phyloP scores from a whole-genome alignment of 1,284 basidiomycete species.

The Prillingera fragicola region DNA sequence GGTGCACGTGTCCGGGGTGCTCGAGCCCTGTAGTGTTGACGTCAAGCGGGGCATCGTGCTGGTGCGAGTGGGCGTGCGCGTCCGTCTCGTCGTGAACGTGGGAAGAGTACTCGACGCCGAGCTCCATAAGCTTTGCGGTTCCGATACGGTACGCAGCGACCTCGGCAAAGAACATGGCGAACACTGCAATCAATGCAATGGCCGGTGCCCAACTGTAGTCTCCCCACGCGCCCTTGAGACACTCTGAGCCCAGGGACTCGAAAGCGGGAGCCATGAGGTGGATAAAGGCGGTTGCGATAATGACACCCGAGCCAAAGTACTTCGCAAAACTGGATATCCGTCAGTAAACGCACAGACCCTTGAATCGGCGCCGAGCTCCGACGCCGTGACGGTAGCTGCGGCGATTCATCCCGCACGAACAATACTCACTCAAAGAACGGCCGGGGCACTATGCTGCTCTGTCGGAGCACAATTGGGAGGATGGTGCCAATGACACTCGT shows the following conservation, averaged over 20 bases:
- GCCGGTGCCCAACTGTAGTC: slow-evolving; percentile 75
- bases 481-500: slow-evolving; percentile 12
- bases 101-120: slow-evolving; percentile 38
- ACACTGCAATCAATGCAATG: slow-evolving; percentile 71
- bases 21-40: slow-evolving; percentile 29
- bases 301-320: slow-evolving; percentile 92
- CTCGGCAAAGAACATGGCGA: slow-evolving; percentile 77
- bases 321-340: slow-evolving; percentile 71
- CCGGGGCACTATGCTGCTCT: neutral
- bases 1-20: slow-evolving; percentile 22
- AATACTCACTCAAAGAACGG: neutral
- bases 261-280: slow-evolving; percentile 74
- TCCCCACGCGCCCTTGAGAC: slow-evolving; percentile 66
- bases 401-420: neutral
- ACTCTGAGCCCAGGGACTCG: slow-evolving; percentile 63
- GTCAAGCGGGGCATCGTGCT: slow-evolving; percentile 52
- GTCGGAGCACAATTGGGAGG: slow-evolving; percentile 8
- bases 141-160: slow-evolving; percentile 67
- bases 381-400: neutral
- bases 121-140: slow-evolving; percentile 38
- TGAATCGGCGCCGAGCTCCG: neutral
- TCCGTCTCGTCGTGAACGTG: slow-evolving; percentile 55
- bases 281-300: slow-evolving; percentile 88
- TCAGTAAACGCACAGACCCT: no score
- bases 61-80: slow-evolving; percentile 61